A percentile compares a stretch with the other conserved stretches of the same genome.
Evolutionary conservation across 2,329 filamentous ascomycete genomes (phyloP).

Genomic region (Verticillium dahliae): DNA sequence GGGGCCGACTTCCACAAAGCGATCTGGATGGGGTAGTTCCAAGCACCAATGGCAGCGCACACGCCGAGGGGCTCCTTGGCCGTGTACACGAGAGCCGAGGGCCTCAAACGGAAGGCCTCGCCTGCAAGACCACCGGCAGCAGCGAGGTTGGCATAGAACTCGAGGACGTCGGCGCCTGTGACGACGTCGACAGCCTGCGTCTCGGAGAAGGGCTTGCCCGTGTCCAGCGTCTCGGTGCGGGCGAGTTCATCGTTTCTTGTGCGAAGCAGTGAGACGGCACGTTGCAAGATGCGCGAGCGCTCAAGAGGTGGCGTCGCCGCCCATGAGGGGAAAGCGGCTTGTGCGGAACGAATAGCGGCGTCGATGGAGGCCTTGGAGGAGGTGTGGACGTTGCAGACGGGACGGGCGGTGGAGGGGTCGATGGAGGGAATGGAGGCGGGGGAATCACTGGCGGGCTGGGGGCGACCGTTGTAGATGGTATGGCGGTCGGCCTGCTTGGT

Average conservation of each 20-base stretch:
- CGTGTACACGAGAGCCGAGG: slow-evolving; percentile 76
- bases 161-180: slow-evolving; percentile 77
- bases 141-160: slow-evolving; percentile 78
- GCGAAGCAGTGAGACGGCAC: slow-evolving; percentile 67
- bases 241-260: slow-evolving; percentile 75
- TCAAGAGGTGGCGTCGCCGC: slow-evolving; percentile 67
- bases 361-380: slow-evolving; percentile 64
- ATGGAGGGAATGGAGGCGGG: slow-evolving; percentile 63
- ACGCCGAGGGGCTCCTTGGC: slow-evolving; percentile 77
- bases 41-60: slow-evolving; percentile 81
- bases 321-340: slow-evolving; percentile 68
- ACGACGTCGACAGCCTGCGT: slow-evolving; percentile 78
- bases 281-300: slow-evolving; percentile 71
- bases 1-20: slow-evolving; percentile 85
- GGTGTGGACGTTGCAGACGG: slow-evolving; percentile 65
- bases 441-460: slow-evolving; percentile 53
- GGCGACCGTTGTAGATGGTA: slow-evolving; percentile 69
- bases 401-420: slow-evolving; percentile 64
- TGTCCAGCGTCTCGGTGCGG: slow-evolving; percentile 73
- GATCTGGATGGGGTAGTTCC: slow-evolving; percentile 91
- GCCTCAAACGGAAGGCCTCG: slow-evolving; percentile 66
- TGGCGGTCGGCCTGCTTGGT: slow-evolving; percentile 26
- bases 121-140: slow-evolving; percentile 75
- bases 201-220: slow-evolving; percentile 79
- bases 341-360: slow-evolving; percentile 63